Percentiles rank a stretch among this genome's conserved stretches.
Evolutionary conservation across 805 yeast species (phyloP).

Genomic region (Candida pseudoglaebosa): DNA sequence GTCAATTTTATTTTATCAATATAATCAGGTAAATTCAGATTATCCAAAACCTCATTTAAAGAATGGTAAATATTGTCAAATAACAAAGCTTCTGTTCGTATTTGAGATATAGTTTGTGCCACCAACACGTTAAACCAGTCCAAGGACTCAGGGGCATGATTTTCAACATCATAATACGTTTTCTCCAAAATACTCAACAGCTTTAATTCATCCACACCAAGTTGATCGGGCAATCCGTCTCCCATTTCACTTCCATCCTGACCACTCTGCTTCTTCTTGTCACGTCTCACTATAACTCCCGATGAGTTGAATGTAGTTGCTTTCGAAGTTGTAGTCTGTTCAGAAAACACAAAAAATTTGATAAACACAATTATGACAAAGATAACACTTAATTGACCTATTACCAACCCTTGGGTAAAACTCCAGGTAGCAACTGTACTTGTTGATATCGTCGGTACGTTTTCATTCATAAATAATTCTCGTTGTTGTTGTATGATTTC

Average conservation of each 20-base stretch:
- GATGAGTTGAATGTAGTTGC: slow-evolving; percentile 22
- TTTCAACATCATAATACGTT: slow-evolving; percentile 85
- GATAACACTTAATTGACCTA: slow-evolving; percentile 74
- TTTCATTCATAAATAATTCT: slow-evolving; percentile 17
- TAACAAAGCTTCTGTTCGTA: slow-evolving; percentile 82
- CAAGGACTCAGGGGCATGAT: slow-evolving; percentile 83
- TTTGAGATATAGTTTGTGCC: slow-evolving; percentile 85
- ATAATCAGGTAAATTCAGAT: slow-evolving; percentile 71
- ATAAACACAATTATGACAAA: slow-evolving; percentile 59
- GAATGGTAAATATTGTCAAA: slow-evolving; percentile 83
- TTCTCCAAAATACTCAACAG: slow-evolving; percentile 67
- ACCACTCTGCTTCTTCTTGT: slow-evolving; percentile 18
- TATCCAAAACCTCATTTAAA: slow-evolving; percentile 60
- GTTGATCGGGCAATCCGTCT: slow-evolving; percentile 3
- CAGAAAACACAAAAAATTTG: slow-evolving; percentile 74
- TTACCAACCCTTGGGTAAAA: slow-evolving; percentile 70
- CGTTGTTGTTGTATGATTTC: slow-evolving; percentile 25
- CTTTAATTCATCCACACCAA: slow-evolving; percentile 13
- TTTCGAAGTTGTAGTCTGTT: slow-evolving; percentile 44
- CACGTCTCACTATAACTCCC: slow-evolving; percentile 31
- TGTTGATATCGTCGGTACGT: background rate
- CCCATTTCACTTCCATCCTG: slow-evolving; percentile 12
- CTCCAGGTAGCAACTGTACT: slow-evolving; percentile 40
- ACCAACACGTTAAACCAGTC: slow-evolving; percentile 96
- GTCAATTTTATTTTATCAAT: slow-evolving; percentile 74